Base-by-base conservation (phyloP, 2,329 filamentous ascomycete species). In the Hawksworthiomyces lignivorus region DNA sequence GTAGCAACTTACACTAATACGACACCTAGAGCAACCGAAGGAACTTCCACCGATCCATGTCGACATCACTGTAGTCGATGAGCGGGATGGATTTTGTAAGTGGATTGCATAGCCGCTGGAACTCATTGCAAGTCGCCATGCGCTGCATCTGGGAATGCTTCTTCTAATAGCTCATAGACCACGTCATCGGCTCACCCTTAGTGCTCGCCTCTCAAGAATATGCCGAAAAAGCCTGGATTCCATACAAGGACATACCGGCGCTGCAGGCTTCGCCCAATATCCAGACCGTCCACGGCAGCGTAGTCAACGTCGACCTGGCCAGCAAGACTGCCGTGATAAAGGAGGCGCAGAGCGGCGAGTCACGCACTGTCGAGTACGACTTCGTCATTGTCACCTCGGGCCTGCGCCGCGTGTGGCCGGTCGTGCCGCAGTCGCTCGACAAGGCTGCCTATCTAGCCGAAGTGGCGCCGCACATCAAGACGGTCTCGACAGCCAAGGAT, bases 81-180 rank as follows among this genome's bases (percentile, higher is more conserved):
- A 88, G 59, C 69, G 82, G n/a, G 84, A 89, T 65, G 85, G 85
- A n/a, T 88, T 79, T 58, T 88, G 84, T 88, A 67, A 52, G n/a
- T n/a, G n/a, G n/a, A n/a, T n/a, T n/a, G n/a, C n/a, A n/a, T n/a
- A n/a, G n/a, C n/a, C n/a, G n/a, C n/a, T n/a, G n/a, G n/a, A n/a
- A n/a, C n/a, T n/a, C n/a, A n/a, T n/a, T n/a, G n/a, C n/a, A n/a
- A n/a, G n/a, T n/a, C n/a, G n/a, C n/a, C n/a, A n/a, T n/a, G n/a
- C n/a, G n/a, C n/a, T n/a, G n/a, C n/a, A n/a, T n/a, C n/a, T n/a
- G n/a, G n/a, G n/a, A n/a, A n/a, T n/a, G n/a, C n/a, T n/a, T n/a
- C n/a, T n/a, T n/a, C n/a, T n/a, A n/a, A n/a, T n/a, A n/a, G 18
- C n/a, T 12, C 3, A 15, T 45, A 87, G 84, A 79, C 60, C 85